Evolutionary conservation across 2,329 filamentous ascomycete species (phyloP), one percentile per base, ranked within the genome.

Genomic region (Aureobasidium zeae): DNA sequence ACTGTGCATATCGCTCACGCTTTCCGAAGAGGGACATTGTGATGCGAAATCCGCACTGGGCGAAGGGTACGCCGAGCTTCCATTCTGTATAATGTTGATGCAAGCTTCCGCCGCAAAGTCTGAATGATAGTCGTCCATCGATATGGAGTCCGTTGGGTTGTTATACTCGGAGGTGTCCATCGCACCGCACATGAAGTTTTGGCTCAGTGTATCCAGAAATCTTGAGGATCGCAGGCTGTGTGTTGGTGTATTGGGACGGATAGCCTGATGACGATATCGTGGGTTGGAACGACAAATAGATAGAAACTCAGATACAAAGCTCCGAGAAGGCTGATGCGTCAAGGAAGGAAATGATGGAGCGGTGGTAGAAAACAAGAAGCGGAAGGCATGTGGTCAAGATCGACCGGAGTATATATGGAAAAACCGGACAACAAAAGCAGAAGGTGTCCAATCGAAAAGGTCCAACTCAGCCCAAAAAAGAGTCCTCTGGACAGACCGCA

Each of bases 381-480:
- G 19, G 12, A 13, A 9, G 16, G 8, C 11, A 26, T 33, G 3
- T 33, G 21, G 29, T 25, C 20, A 13, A 32, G 38, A 12, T 22
- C 15, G 21, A 12, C 21, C 29, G 8, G 21, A 26, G 21, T 29
- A 42, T 32, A 42, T 42, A 42, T 42, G 33, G 38, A 13, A 33
- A 11, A n/a, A 12, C 8, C 8, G 17, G 30, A 28, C 2, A n/a
- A 13, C 11, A 25, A 15, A 30, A 29, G 10, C 30, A 13, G 12
- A 24, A 22, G 17, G 26, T 12, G 4, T 12, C 38, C 38, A 42
- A 42, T 42, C 29, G 33, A 25, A 42, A 10, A 6, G 11, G 20
- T 32, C 38, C 38, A 42, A 42, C 38, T 21, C 12, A 32, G n/a
- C 29, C 29, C 22, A 19, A 28, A n/a, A n/a, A n/a, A n/a, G n/a